Conservation (phyloP, 2,329 filamentous ascomycete genomes). For the Thielaviopsis euricoi region DNA sequence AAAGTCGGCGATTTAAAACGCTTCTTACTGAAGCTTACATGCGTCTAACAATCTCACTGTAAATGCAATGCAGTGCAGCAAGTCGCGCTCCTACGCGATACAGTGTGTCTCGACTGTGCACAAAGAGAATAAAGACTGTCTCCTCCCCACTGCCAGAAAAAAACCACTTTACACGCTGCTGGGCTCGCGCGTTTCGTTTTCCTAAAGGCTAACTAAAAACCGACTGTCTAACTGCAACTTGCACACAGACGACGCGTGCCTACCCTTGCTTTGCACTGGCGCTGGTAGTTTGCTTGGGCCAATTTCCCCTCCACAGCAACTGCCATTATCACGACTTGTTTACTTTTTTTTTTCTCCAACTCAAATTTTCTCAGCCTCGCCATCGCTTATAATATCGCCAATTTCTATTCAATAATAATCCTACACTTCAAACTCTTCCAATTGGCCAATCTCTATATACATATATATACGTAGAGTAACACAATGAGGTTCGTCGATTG, state of each 20-base stretch:
- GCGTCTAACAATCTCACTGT: too few relatives aligned
- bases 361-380: background rate
- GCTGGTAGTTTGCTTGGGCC: background rate
- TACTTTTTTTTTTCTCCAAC: background rate
- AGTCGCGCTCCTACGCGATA: background rate
- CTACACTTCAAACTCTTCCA: background rate
- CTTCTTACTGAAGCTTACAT: background rate
- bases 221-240: too few relatives aligned
- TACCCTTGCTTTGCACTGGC: background rate
- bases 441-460: background rate
- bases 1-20: too few relatives aligned
- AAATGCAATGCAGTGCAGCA: too few relatives aligned
- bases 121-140: background rate
- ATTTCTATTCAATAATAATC: background rate
- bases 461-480: background rate
- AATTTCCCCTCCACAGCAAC: slow-evolving; percentile 8
- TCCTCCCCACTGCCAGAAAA: background rate
- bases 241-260: slow-evolving; percentile 6
- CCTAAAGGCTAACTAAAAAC: too few relatives aligned
- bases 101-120: background rate
- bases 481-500: background rate
- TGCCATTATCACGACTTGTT: background rate
- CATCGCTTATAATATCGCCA: background rate
- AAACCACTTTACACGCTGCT: background rate
- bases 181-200: background rate